Percentiles rank a stretch among this genome's conserved stretches.
Evolutionary conservation across 257 asterid species (phyloP).

Genomic region (Striga asiatica): DNA sequence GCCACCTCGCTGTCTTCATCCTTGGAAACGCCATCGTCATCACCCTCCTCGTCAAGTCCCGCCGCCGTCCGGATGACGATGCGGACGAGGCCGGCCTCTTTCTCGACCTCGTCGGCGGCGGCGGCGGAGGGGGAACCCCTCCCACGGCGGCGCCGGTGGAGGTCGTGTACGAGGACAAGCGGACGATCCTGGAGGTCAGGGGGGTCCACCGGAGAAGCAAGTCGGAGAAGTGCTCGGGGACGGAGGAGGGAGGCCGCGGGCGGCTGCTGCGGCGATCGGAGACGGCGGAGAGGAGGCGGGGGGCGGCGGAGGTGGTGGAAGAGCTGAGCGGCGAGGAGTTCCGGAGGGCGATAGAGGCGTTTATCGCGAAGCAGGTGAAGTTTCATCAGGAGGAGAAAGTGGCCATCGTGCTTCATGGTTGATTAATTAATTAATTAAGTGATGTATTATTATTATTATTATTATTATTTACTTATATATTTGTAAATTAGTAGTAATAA

Average conservation of each 20-base stretch:
- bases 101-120: neutral
- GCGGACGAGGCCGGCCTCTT: too few species aligned
- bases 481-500: too few species aligned
- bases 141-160: slow-evolving; percentile 22
- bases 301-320: slow-evolving; percentile 28
- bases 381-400: slow-evolving; percentile 59
- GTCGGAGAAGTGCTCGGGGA: slow-evolving; percentile 16
- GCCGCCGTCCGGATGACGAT: too few species aligned
- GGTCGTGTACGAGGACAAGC: slow-evolving; percentile 40
- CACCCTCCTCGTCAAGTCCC: slow-evolving; percentile 48
- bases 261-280: slow-evolving; percentile 50
- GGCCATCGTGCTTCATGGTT: slow-evolving; percentile 37
- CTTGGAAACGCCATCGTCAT: slow-evolving; percentile 55
- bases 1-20: slow-evolving; percentile 56
- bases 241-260: slow-evolving; percentile 7
- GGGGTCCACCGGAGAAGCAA: slow-evolving; percentile 17
- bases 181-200: slow-evolving; percentile 19
- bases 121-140: neutral
- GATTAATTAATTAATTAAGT: neutral
- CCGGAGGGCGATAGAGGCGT: slow-evolving; percentile 53
- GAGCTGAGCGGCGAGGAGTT: slow-evolving; percentile 72
- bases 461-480: neutral
- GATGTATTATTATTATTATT: too few species aligned
- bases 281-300: slow-evolving; percentile 28
- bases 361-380: slow-evolving; percentile 64